phyloP scores from a whole-genome alignment of 495 filamentous ascomycete genomes.

The Filosporella fistucella region DNA sequence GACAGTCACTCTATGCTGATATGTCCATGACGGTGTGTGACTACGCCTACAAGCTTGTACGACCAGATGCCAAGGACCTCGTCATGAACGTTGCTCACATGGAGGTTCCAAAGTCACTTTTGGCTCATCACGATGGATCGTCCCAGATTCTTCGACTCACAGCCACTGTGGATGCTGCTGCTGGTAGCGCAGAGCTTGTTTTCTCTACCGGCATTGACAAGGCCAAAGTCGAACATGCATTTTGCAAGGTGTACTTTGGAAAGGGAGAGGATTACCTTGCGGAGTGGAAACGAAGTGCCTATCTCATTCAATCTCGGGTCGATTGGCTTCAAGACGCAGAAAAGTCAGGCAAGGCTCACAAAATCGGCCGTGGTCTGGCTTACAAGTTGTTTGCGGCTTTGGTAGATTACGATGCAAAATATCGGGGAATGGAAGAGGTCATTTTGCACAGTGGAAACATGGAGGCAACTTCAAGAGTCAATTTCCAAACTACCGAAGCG shows the following conservation, averaged over 20 bases:
- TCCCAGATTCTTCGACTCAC: constrained; percentile 17
- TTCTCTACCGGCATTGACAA: constrained; percentile 17
- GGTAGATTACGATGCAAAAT: constrained; percentile 64
- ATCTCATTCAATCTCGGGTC: constrained; percentile 51
- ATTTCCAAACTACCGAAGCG: constrained; percentile 54
- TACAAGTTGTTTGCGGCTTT: constrained; percentile 73
- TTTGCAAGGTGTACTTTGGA: constrained; percentile 45
- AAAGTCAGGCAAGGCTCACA: constrained; percentile 37
- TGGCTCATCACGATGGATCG: constrained; percentile 48
- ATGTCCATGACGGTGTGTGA: constrained; percentile 72
- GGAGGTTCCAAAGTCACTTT: constrained; percentile 65
- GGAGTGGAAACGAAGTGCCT: constrained; percentile 51
- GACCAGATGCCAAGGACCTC: constrained; percentile 46
- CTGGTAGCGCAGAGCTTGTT: constrained; percentile 1
- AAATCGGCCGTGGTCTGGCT: constrained; percentile 52
- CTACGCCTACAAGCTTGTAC: constrained; percentile 57
- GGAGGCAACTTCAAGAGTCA: constrained; percentile 67
- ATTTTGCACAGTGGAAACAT: constrained; percentile 66
- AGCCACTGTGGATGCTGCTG: constrained; percentile 7
- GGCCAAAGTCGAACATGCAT: constrained; percentile 43
- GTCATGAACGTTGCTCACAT: constrained; percentile 59
- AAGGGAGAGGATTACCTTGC: constrained; percentile 39
- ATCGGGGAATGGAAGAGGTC: constrained; percentile 71
- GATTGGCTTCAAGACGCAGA: constrained; percentile 50
- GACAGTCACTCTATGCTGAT: constrained; percentile 58